Base-by-base conservation (phyloP, 1,284 basidiomycete genomes). In the Microbotryomycetes sp. region DNA sequence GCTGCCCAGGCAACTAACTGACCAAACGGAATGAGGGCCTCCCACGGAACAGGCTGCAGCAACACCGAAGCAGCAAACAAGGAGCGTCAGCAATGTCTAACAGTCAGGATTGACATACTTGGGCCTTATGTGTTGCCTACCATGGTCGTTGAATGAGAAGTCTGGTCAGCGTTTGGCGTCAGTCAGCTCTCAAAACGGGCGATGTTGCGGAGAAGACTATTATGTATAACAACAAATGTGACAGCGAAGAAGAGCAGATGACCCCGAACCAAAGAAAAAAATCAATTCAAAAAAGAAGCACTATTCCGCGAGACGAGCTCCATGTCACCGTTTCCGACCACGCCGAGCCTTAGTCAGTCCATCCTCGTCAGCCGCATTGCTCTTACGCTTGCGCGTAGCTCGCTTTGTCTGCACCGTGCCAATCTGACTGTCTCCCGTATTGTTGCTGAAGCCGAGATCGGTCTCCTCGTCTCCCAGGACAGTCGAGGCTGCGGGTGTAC, bases 1-100 rank as follows among this genome's bases (percentile, higher is more conserved):
- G 4, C n/a, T 46, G 46, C 53, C 50, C 22, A 47, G 46, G 31
- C n/a, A 58, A 7, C 25, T 55, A 52, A 68, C 73, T 59, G 75
- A 91, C 92, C 91, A 74, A 92, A 91, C 50, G 92, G 92, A 80
- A 96, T 88, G 70, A 93, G 81, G 52, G 92, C 90, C 81, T 94
- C 91, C 86, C 88, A 94, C 68, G 91, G 91, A 73, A 93, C 85
- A 61, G 92, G 91, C 91, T 65, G 54, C 48, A 42, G 15, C 19
- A 29, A 16, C 26, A 29, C n/a, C 25, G 50, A n/a, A 23, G 28
- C 31, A 29, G 36, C 54, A 42, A 50, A 54, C 51, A 15, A n/a
- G 19, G 47, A 12, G 6, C 28, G 23, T 28, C 16, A 30, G 30
- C 22, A 28, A 22, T 23, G 16, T 2, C 22, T 52, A 12, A 16